Conservation (phyloP, 352 stramenopile species). For the Pilasporangium apinafurcum region DNA sequence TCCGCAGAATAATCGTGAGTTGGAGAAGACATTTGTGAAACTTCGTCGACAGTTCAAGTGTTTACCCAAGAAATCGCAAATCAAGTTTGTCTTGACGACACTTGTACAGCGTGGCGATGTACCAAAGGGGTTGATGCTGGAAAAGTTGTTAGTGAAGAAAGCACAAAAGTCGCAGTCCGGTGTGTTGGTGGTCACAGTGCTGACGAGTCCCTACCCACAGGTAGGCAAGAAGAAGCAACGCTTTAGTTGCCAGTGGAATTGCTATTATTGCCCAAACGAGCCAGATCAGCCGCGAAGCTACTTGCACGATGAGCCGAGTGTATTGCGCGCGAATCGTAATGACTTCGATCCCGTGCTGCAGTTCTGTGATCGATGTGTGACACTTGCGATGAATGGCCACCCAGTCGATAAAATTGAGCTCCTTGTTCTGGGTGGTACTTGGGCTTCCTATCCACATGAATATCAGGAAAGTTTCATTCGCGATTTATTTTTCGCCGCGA, state of each 20-base stretch:
- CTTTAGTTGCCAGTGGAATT: conserved; percentile 94
- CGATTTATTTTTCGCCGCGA: conserved; percentile 90
- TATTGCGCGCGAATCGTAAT: conserved; percentile 89
- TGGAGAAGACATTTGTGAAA: conserved; percentile 83
- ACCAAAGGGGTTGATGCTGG: conserved; percentile 40
- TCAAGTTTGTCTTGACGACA: conserved; percentile 82
- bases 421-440: conserved; percentile 88
- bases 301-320: conserved; percentile 90
- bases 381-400: conserved; percentile 89
- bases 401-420: conserved; percentile 92
- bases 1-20: conserved; percentile 64
- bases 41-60: conserved; percentile 86
- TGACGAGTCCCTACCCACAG: conserved; percentile 87
- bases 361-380: conserved; percentile 88
- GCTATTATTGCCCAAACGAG: conserved; percentile 94
- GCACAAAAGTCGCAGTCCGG: conserved; percentile 86
- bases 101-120: conserved; percentile 62
- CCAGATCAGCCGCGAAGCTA: conserved; percentile 89
- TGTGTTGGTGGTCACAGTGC: conserved; percentile 89
- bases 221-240: conserved; percentile 73
- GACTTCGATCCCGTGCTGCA: conserved; percentile 90
- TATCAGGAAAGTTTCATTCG: conserved; percentile 91
- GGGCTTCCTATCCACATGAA: conserved; percentile 87
- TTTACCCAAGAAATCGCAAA: conserved; percentile 88
- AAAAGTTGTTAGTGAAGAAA: conserved; percentile 86